phyloP scores from a whole-genome alignment of 2,329 filamentous ascomycete species.

The Lecanoromycetidae sp. region DNA sequence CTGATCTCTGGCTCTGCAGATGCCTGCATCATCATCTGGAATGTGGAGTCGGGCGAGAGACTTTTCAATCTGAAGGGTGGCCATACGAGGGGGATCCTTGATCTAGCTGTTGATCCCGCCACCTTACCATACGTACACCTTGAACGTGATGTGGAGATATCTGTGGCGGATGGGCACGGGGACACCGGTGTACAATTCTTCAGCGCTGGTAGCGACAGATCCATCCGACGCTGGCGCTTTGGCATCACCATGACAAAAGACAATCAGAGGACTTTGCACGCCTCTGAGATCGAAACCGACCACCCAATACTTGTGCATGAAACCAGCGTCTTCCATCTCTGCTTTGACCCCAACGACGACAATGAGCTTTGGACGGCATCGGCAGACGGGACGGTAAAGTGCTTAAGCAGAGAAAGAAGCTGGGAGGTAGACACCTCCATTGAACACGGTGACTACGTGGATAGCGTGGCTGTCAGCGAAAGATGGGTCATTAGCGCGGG shows the following conservation, averaged over 20 bases:
- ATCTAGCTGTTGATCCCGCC: slow-evolving; percentile 62
- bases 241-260: slow-evolving; percentile 14
- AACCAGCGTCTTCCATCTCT: slow-evolving; percentile 73
- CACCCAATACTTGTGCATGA: slow-evolving; percentile 50
- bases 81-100: slow-evolving; percentile 63
- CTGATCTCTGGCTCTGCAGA: slow-evolving; percentile 68
- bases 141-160: too few relatives aligned
- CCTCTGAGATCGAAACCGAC: slow-evolving; percentile 16
- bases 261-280: too few relatives aligned
- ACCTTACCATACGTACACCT: slow-evolving; percentile 36
- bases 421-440: slow-evolving; percentile 64
- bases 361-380: slow-evolving; percentile 86
- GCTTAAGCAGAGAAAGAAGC: slow-evolving; percentile 53
- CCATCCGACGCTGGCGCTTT: slow-evolving; percentile 68
- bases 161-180: too few relatives aligned
- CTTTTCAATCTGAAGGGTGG: slow-evolving; percentile 57
- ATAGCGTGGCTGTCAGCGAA: slow-evolving; percentile 59
- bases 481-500: slow-evolving; percentile 79
- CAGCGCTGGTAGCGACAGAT: slow-evolving; percentile 68
- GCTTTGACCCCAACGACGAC: slow-evolving; percentile 59
- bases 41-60: slow-evolving; percentile 52
- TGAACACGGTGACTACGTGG: slow-evolving; percentile 78
- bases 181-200: slow-evolving; percentile 42
- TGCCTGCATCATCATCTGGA: slow-evolving; percentile 74
- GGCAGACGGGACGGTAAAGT: slow-evolving; percentile 78